Percentiles rank a stretch among this genome's conserved stretches.
These are phyloP conservation scores for Ogataea populi-albae DNA, from an alignment of 805 yeast species.

Conservation along the genomic window DNA sequence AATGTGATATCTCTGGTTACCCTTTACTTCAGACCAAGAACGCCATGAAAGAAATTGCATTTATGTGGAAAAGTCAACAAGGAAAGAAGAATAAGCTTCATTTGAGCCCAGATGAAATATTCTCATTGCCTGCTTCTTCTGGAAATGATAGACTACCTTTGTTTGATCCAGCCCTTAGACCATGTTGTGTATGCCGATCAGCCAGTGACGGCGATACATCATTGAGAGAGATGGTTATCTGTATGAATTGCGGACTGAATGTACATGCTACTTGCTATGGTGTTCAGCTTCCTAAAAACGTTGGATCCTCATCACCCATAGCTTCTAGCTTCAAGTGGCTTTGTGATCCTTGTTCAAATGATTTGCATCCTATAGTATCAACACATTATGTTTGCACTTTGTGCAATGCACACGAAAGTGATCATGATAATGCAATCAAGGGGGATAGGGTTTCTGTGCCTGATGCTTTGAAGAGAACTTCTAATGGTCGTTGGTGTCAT, in stretches of 20 bases:
- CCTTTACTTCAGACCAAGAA: conserved; percentile 21
- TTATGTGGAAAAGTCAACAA: conserved; percentile 20
- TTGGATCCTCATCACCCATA: conserved; percentile 6
- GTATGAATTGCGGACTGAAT: conserved; percentile 63
- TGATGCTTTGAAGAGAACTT: conserved; percentile 69
- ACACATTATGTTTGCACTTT: conserved; percentile 61
- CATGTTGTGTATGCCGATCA: conserved; percentile 58
- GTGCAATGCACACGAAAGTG: conserved; percentile 56
- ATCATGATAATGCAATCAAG: conserved; percentile 42
- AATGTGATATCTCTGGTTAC: conserved; percentile 8
- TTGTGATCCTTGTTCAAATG: conserved; percentile 79
- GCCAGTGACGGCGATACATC: conserved; percentile 24
- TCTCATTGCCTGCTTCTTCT: not conserved
- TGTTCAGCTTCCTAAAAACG: conserved; percentile 19
- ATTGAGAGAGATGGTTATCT: conserved; percentile 44
- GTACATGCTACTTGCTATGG: conserved; percentile 78
- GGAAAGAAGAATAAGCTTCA: conserved; percentile 15
- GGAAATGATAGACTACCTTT: conserved; percentile 14
- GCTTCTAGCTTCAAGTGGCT: conserved; percentile 52
- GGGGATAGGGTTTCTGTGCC: conserved; percentile 44
- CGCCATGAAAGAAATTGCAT: conserved; percentile 21
- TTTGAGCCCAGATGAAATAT: conserved; percentile 1
- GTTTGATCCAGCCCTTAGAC: conserved; percentile 29
- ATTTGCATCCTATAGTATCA: conserved; percentile 54
- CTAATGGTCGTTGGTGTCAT: conserved; percentile 75